These are phyloP conservation scores for Lobosporangium transversale DNA, from an alignment of 192 early-diverging fungal species.

Conservation along the genomic window DNA sequence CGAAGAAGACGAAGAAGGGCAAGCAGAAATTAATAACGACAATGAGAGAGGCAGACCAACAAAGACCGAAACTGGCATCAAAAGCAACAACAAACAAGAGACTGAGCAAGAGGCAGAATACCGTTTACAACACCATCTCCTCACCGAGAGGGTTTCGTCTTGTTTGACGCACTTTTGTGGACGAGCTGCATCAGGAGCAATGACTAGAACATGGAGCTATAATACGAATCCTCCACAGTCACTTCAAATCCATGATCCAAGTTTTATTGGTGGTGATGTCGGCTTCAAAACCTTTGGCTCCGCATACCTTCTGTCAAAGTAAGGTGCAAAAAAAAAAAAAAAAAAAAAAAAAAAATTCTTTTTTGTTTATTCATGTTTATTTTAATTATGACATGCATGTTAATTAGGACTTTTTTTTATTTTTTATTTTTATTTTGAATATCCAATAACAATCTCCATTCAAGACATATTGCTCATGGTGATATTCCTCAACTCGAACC, in stretches of 20 bases:
- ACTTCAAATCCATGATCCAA: slow-evolving; percentile 59
- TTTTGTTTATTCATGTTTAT: no score
- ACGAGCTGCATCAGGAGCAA: slow-evolving; percentile 44
- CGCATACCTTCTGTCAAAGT: slow-evolving; percentile 63
- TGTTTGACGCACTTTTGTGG: slow-evolving; percentile 48
- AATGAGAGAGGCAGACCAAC: not conserved
- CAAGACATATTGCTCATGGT: slow-evolving; percentile 51
- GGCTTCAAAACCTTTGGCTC: slow-evolving; percentile 69
- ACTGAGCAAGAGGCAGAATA: slow-evolving; percentile 30
- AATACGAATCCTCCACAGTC: slow-evolving; percentile 29
- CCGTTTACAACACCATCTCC: slow-evolving; percentile 16
- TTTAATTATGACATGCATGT: no score
- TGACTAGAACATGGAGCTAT: slow-evolving; percentile 49
- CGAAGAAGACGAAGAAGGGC: slow-evolving; percentile 25
- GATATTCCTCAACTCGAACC: slow-evolving; percentile 50
- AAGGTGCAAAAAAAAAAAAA: slow-evolving; percentile 13
- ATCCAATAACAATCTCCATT: not conserved
- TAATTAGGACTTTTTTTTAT: no score
- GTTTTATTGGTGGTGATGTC: slow-evolving; percentile 60
- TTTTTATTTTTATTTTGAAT: not conserved
- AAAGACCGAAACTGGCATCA: not conserved
- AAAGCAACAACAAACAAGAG: not conserved
- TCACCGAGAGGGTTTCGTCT: slow-evolving; percentile 40
- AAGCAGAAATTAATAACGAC: not conserved
- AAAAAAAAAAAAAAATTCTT: not conserved